Base-by-base conservation (phyloP, 164 flowering plant species). In the Stephania japonica region DNA sequence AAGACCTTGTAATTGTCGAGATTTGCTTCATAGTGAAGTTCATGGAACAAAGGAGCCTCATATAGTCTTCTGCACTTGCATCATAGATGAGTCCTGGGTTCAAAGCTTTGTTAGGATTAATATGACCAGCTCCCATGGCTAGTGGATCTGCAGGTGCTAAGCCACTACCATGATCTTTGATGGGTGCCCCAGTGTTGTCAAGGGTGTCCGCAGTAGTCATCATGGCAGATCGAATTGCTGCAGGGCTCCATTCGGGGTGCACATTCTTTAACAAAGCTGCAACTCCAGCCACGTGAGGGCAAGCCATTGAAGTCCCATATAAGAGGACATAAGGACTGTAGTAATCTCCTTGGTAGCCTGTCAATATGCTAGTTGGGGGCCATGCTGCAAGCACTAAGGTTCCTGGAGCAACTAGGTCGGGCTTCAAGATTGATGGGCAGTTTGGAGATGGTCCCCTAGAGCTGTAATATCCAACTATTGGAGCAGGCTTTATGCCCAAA, bases 161-260 rank as follows among this genome's bases (percentile, higher is more conserved):
- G 6, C 42, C 41, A 16, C 21, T 1, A 1, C 84, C 87, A 0
- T 65, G 69, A 70, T 85, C 87, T 72, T 32, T 72, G 53, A 85
- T 84, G 16, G 82, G 83, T 1, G 26, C 65, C 0, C 6, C 12
- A 0, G 84, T 79, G 66, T 85, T 84, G 67, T 90, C 90, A 16
- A 73, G 7, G 0, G 67, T 8, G 43, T 81, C 61, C 0, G 94
- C 78, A 0, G 92, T 86, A 1, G 92, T 90, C 89, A 90, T 86
- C 78, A 88, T 80, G 73, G 94, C 89, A 0, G 91, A 89, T 21
- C 89, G 73, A 62, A 87, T 88, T 7, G 89, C 87, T 0, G 90
- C 90, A 0, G 91, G 88, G 75, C 86, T 87, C 94, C 94, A 89
- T 8, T 87, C 85, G 0, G 90, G 91, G 75, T 87, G 88, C 6